Conservation (phyloP, 148 eudicot genomes). For the Rhododendron vialii region DNA sequence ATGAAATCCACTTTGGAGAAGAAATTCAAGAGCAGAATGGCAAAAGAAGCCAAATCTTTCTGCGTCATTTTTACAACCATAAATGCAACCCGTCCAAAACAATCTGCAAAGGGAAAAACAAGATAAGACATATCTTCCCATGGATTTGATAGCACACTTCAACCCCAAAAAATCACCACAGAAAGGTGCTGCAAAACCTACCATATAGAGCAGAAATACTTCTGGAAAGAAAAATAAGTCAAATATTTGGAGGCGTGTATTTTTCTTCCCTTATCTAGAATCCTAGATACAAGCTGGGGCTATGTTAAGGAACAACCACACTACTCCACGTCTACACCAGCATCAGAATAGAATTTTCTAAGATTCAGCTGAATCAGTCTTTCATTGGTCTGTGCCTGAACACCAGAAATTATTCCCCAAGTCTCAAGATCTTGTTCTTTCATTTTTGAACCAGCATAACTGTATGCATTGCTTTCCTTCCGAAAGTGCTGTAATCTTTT, state of each 20-base stretch:
- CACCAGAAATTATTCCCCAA: neutral
- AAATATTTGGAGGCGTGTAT: neutral
- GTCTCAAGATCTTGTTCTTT: neutral
- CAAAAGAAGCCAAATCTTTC: slow-evolving; percentile 92
- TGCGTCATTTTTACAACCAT: slow-evolving; percentile 77
- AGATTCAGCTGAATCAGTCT: neutral
- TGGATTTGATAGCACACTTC: neutral
- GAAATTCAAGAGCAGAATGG: slow-evolving; percentile 93
- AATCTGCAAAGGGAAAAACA: slow-evolving; percentile 35
- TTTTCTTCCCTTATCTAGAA: neutral
- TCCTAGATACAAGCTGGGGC: neutral
- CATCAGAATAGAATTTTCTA: neutral
- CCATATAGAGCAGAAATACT: slow-evolving; percentile 4
- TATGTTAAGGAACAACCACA: neutral
- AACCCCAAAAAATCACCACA: neutral
- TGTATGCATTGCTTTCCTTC: neutral
- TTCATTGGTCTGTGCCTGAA: neutral
- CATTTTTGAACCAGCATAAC: neutral
- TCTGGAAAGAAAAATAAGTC: neutral
- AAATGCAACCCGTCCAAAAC: slow-evolving; percentile 69
- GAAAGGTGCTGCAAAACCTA: neutral
- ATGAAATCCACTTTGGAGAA: slow-evolving; percentile 86
- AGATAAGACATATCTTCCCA: slow-evolving; percentile 4
- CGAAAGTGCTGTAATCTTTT: neutral
- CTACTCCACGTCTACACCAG: neutral